Evolutionary conservation across 225 moss, liverwort and hornwort species (phyloP), one percentile per base, ranked within the genome.

Genomic region (Polytrichum formosum): DNA sequence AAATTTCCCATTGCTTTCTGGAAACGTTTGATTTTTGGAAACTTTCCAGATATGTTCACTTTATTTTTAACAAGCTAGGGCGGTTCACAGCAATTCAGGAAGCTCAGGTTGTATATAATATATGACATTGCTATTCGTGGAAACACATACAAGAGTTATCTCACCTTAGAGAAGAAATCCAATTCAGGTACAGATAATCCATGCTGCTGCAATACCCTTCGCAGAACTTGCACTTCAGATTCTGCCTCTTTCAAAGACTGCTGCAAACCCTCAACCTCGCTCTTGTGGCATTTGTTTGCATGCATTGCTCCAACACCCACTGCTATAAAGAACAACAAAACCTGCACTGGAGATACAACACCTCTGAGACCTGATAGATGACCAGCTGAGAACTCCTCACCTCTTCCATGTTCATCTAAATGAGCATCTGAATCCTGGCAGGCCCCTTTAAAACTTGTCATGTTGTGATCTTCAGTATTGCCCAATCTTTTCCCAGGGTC

Each of bases 301-400:
- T 79, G 81, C 89, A 89, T 83, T 1, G 86, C 85, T 60, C 89
- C 89, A 61, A 89, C 78, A 61, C 85, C 85, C n/a, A 89, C 79
- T 73, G 85, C 89, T 66, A 89, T 83, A 68, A 81, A 81, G 73
- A 85, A 89, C 18, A 89, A 37, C 28, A 89, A 72, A 28, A 80
- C 89, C 67, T 85, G 85, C 85, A 89, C 81, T 53, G 89, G 85
- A 27, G 85, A 81, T 60, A 83, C 67, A 73, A 78, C 89, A 46
- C 46, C 46, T 46, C 46, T 46, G 46, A 46, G 46, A 13, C 46
- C 46, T 46, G 46, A 46, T 46, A 46, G 16, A 46, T 46, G 46
- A 16, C 16, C 16, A 16, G 16, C 29, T 64, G 76, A 55, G 28
- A 35, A 5, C 18, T 70, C 28, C 59, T 54, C 35, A 60, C 70